Conservation (phyloP, 2,329 filamentous ascomycete genomes). For the Pseudogymnoascus sp. region DNA sequence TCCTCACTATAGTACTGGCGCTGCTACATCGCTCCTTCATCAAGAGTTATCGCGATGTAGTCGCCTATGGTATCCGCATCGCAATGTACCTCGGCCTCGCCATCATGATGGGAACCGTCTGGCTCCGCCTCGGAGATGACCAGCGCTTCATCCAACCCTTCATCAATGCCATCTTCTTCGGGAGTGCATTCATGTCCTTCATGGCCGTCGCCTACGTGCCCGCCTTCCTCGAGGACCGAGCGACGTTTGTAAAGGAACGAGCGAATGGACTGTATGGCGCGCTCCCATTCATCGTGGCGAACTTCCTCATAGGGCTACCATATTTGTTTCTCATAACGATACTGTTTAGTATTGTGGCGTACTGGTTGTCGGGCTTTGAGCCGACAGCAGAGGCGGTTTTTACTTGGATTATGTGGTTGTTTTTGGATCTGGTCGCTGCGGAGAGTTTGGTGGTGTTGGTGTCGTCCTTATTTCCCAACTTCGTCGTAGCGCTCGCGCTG, state of each 20-base stretch:
- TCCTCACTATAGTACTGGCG: conserved; percentile 44
- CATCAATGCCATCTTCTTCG: conserved; percentile 70
- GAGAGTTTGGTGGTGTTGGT: conserved; percentile 76
- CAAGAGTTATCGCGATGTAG: conserved; percentile 75
- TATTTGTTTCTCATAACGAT: conserved; percentile 70
- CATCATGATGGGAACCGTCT: conserved; percentile 84
- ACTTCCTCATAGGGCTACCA: conserved; percentile 74
- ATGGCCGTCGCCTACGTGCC: conserved; percentile 83
- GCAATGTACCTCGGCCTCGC: conserved; percentile 75
- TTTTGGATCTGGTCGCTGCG: conserved; percentile 73
- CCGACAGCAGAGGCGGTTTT: conserved; percentile 60
- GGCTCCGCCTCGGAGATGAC: conserved; percentile 59
- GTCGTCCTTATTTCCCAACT: conserved; percentile 64
- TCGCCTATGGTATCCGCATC: conserved; percentile 75
- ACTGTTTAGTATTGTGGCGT: conserved; percentile 66
- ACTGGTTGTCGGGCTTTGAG: conserved; percentile 74
- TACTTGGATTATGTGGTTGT: conserved; percentile 75
- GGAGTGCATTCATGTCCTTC: conserved; percentile 68
- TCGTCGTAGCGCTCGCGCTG: conserved; percentile 70
- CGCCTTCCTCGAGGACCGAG: conserved; percentile 70
- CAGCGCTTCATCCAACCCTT: conserved; percentile 73
- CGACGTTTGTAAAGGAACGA: conserved; percentile 67
- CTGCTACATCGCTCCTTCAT: conserved; percentile 72
- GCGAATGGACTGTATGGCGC: conserved; percentile 76
- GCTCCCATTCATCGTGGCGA: conserved; percentile 63